A percentile compares a stretch with the other conserved stretches of the same genome.
These are phyloP conservation scores for Cercospora berteroae DNA, from an alignment of 2,329 filamentous ascomycete species.

Conservation along the genomic window DNA sequence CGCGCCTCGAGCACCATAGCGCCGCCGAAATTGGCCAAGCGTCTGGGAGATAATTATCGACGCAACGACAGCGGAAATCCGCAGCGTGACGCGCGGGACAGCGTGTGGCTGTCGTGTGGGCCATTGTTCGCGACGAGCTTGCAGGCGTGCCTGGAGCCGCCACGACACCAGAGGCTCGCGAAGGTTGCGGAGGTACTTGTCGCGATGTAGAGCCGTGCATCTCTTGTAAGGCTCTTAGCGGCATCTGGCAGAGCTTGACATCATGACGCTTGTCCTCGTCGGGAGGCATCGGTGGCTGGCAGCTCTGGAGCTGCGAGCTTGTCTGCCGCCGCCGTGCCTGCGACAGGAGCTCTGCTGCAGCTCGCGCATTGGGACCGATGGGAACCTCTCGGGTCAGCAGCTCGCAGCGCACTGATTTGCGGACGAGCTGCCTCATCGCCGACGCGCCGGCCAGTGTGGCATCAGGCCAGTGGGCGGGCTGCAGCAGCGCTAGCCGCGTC, in stretches of 20 bases:
- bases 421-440: constrained; percentile 4
- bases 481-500: not conserved
- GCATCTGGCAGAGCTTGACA: constrained; percentile 7
- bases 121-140: not conserved
- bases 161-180: not conserved
- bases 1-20: constrained; percentile 9
- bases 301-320: constrained; percentile 8
- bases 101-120: not conserved
- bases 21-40: constrained; percentile 24
- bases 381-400: not conserved
- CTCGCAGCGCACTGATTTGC: constrained; percentile 7
- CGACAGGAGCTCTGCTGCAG: not conserved
- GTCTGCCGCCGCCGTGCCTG: not conserved
- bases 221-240: constrained; percentile 8
- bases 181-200: constrained; percentile 3
- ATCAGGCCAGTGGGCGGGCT: constrained; percentile 1
- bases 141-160: not conserved
- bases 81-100: not conserved
- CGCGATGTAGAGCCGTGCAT: not conserved
- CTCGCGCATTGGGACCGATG: not conserved
- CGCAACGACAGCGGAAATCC: constrained; percentile 5
- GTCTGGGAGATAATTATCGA: constrained; percentile 16
- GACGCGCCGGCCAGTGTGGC: constrained; percentile 6
- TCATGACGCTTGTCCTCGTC: constrained; percentile 4
- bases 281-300: not conserved